Percentiles rank a stretch among this genome's conserved stretches.
These are phyloP conservation scores for Firmiana major DNA, from an alignment of 345 rosid genomes.

Conservation along the genomic window DNA sequence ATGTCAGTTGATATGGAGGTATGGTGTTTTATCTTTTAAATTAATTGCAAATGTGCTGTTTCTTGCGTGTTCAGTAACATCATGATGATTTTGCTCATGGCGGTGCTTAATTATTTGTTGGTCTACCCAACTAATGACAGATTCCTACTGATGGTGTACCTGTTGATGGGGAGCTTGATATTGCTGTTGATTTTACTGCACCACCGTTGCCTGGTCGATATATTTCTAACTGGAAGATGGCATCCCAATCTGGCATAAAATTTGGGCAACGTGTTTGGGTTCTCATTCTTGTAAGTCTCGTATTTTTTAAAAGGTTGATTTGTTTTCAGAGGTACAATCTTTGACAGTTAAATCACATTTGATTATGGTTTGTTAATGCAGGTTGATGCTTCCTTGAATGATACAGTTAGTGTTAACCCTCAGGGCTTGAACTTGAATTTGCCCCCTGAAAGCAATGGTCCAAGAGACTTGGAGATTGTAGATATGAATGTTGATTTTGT, in stretches of 20 bases:
- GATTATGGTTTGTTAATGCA: slow-evolving; percentile 16
- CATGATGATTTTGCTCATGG: not conserved
- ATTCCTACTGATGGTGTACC: slow-evolving; percentile 63
- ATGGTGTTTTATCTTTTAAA: slow-evolving; percentile 12
- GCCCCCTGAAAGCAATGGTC: slow-evolving; percentile 37
- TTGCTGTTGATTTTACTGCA: slow-evolving; percentile 72
- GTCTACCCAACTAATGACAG: slow-evolving; percentile 35
- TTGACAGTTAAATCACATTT: not conserved
- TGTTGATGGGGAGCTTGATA: slow-evolving; percentile 59
- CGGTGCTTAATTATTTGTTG: not conserved
- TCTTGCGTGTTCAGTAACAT: not conserved
- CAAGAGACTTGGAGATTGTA: slow-evolving; percentile 23
- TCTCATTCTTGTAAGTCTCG: slow-evolving; percentile 56
- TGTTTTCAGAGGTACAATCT: not conserved
- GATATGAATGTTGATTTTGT: slow-evolving; percentile 37
- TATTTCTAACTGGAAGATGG: slow-evolving; percentile 90
- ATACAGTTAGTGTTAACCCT: slow-evolving; percentile 20
- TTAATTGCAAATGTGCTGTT: slow-evolving; percentile 2
- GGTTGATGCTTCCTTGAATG: slow-evolving; percentile 61
- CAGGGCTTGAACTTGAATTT: slow-evolving; percentile 65
- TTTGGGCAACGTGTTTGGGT: slow-evolving; percentile 98
- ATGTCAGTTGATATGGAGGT: slow-evolving; percentile 59
- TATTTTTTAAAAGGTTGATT: not conserved
- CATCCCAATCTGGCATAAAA: slow-evolving; percentile 53
- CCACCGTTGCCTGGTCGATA: slow-evolving; percentile 76